Evolutionary conservation across 371 early-diverging fungal species (phyloP).

Genomic region (Phascolomyces articulosus): DNA sequence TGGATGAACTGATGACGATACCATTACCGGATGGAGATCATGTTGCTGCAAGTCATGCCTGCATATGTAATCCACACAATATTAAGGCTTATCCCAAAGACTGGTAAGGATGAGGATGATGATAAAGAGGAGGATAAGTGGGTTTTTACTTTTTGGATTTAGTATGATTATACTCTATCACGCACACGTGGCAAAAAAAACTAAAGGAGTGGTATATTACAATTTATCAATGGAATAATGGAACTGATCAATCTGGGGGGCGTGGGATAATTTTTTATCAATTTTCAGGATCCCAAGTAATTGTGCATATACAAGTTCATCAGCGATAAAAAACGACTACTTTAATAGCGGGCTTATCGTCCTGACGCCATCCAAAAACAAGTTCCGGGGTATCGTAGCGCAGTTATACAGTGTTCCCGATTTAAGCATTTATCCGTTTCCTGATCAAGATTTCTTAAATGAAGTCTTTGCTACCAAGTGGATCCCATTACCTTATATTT

Average conservation of each 20-base stretch:
- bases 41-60: constrained; percentile 48
- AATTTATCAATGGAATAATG: too few relatives aligned
- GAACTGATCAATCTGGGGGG: too few relatives aligned
- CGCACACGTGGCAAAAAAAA: too few relatives aligned
- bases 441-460: constrained; percentile 59
- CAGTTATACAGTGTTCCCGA: constrained; percentile 20
- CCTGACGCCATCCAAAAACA: constrained; percentile 33
- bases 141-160: too few relatives aligned
- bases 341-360: constrained; percentile 58
- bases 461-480: constrained; percentile 37
- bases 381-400: constrained; percentile 31
- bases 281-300: constrained; percentile 46
- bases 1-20: constrained; percentile 70
- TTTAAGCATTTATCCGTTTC: constrained; percentile 35
- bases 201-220: too few relatives aligned
- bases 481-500: constrained; percentile 43
- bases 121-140: too few relatives aligned
- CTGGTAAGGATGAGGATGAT: constrained; percentile 27
- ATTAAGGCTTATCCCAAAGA: constrained; percentile 34
- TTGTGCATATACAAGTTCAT: constrained; percentile 41
- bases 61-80: constrained; percentile 49
- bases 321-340: constrained; percentile 24
- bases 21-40: constrained; percentile 14
- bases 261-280: background rate
- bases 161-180: too few relatives aligned